Evolutionary conservation across 768 basidiomycete species (phyloP).

Genomic region (Clitopilus passeckerianus): DNA sequence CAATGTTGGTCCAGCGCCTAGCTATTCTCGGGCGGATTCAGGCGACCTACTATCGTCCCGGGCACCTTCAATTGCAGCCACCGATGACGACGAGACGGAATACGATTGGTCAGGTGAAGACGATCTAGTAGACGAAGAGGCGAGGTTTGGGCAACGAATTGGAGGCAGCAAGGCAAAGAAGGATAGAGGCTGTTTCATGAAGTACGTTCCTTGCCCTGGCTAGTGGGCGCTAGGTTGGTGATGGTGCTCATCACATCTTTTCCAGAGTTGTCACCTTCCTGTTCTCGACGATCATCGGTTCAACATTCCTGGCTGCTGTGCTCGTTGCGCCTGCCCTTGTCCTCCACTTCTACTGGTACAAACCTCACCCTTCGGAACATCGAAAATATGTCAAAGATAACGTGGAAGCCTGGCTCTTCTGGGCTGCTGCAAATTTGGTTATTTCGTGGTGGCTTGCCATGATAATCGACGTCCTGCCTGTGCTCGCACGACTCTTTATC

Average conservation of each 20-base stretch:
- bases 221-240: neutral
- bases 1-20: conserved; percentile 16
- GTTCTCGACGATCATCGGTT: conserved; percentile 72
- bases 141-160: conserved; percentile 59
- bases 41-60: conserved; percentile 22
- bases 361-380: conserved; percentile 47
- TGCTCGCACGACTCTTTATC: conserved; percentile 45
- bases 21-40: conserved; percentile 24
- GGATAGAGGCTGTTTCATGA: conserved; percentile 46
- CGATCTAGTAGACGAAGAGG: conserved; percentile 66
- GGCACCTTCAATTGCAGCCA: conserved; percentile 41
- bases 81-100: conserved; percentile 57
- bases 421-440: conserved; percentile 73
- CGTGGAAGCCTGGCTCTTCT: conserved; percentile 75
- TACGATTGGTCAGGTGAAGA: conserved; percentile 81
- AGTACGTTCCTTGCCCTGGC: conserved; percentile 27
- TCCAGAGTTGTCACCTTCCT: conserved; percentile 53
- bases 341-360: conserved; percentile 68
- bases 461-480: conserved; percentile 64
- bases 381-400: conserved; percentile 61
- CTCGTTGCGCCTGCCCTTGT: conserved; percentile 59
- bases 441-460: conserved; percentile 78
- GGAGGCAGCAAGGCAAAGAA: conserved; percentile 39
- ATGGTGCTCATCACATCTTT: neutral
- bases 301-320: conserved; percentile 56